Base-by-base conservation (phyloP, 768 basidiomycete genomes). In the Amanita exitialis region DNA sequence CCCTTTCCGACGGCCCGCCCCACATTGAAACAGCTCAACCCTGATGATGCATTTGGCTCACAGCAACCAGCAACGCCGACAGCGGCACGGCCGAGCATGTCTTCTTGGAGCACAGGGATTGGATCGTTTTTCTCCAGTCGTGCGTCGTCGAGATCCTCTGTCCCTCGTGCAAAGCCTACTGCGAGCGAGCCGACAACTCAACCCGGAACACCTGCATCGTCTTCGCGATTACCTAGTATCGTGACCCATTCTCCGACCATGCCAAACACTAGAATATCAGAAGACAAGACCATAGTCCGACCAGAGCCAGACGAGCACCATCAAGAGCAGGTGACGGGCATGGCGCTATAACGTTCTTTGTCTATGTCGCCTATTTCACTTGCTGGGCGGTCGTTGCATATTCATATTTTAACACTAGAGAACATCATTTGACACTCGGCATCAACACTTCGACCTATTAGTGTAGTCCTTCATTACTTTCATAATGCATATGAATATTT, bases 21-120 rank as follows among this genome's bases (percentile, higher is more conserved):
- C 21, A 38, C 16, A 25, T 18, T 25, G 30, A 44, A 36, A 18
- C 37, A 46, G 44, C 5, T 30, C 3, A 21, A 30, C 27, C 27
- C 35, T 5, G 44, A 52, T 12, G 32, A 44, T 47, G 37, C 21
- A 44, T 36, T n/a, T 58, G 49, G 44, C 35, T 36, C 49, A 13
- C 45, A 36, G 42, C 28, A 52, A 18, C 8, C 55, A 18, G 27
- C 44, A 21, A 39, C 55, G 6, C 39, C 56, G 6, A 28, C 41
- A 12, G 13, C 52, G 10, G 37, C 44, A 23, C 39, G 61, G 37
- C 64, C 63, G 0, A 53, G 35, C 20, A 39, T 65, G 12, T 60
- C 65, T 1, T 56, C 61, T 10, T 69, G 68, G 68, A 54, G 68
- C 16, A 54, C 65, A 8, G 64, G 64, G 1, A 53, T 69, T 42